A percentile compares a stretch with the other conserved stretches of the same genome.
These are phyloP conservation scores for Plenodomus lindquistii DNA, from an alignment of 2,329 filamentous ascomycete genomes.

Conservation along the genomic window DNA sequence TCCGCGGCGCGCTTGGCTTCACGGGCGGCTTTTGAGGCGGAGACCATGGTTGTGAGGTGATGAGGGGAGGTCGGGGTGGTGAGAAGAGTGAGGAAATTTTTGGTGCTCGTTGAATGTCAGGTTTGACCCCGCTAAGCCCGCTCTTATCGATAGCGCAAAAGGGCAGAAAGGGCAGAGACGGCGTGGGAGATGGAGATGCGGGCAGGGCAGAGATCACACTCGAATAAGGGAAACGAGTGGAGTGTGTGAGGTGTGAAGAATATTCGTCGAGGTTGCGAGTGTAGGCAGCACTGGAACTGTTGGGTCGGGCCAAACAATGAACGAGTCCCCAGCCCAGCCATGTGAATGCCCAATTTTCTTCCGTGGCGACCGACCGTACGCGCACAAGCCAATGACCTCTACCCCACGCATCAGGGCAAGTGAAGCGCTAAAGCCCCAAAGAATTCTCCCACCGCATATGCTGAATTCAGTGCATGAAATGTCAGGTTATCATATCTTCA, in stretches of 20 bases:
- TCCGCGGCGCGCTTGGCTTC: conserved; percentile 65
- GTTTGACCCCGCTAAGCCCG: conserved; percentile 24
- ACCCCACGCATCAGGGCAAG: conserved; percentile 21
- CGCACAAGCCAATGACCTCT: conserved; percentile 24
- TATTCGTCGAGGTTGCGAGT: background rate
- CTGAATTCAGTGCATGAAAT: too few relatives aligned
- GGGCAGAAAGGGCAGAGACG: conserved; percentile 1
- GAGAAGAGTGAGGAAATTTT: conserved; percentile 31
- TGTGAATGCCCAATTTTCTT: conserved; percentile 28
- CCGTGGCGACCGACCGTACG: conserved; percentile 18
- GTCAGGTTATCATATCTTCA: too few relatives aligned
- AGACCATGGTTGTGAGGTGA: conserved; percentile 59
- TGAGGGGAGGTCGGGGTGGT: conserved; percentile 19
- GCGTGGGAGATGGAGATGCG: conserved; percentile 5
- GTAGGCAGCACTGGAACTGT: background rate
- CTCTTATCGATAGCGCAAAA: conserved; percentile 17
- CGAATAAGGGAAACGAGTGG: conserved; percentile 13
- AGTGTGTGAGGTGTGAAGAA: conserved; percentile 7
- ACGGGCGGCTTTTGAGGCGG: conserved; percentile 70
- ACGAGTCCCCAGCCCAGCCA: conserved; percentile 2
- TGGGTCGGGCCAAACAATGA: conserved; percentile 16
- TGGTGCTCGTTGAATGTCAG: conserved; percentile 23
- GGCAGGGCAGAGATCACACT: conserved; percentile 12
- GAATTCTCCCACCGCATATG: too few relatives aligned
- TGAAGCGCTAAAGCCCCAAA: conserved; percentile 12